Conservation (phyloP, 148 eudicot species). For the Oxyria digyna region DNA sequence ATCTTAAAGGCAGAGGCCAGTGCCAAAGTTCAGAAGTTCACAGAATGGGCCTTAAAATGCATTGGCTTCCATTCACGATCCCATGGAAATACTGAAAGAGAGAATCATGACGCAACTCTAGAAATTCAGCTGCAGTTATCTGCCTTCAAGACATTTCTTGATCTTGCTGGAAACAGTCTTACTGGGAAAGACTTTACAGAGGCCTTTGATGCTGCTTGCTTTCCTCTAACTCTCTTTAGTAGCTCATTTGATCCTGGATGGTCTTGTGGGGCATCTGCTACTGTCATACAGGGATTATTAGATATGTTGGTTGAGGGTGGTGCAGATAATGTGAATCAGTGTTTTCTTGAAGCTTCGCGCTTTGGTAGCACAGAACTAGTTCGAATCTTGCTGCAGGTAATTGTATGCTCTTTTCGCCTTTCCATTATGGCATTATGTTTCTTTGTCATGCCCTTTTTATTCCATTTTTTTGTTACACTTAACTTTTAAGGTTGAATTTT, state of each 20-base stretch:
- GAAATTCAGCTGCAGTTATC: conserved; percentile 83
- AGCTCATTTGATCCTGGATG: conserved; percentile 98
- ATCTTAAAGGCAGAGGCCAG: conserved; percentile 97
- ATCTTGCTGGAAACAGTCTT: conserved; percentile 82
- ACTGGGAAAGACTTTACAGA: conserved; percentile 92
- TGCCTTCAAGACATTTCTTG: conserved; percentile 82
- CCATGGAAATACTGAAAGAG: conserved; percentile 51
- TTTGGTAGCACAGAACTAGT: conserved; percentile 98
- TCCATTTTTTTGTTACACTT: not conserved
- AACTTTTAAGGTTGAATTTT: not conserved
- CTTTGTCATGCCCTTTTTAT: not conserved
- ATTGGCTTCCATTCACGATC: conserved; percentile 87
- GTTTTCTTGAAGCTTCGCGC: conserved; percentile 97
- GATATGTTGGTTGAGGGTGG: conserved; percentile 93
- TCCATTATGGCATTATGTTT: not conserved
- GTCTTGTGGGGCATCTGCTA: conserved; percentile 90
- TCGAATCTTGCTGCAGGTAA: conserved; percentile 90
- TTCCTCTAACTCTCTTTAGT: conserved; percentile 96
- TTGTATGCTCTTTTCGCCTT: conserved; percentile 2
- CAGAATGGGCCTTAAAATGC: conserved; percentile 98
- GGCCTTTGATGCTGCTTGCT: conserved; percentile 99
- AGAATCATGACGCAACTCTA: conserved; percentile 47
- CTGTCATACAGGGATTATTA: conserved; percentile 81
- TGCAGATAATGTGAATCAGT: conserved; percentile 97
- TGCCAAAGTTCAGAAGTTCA: conserved; percentile 93